These are phyloP conservation scores for Blastobotrys niveus DNA, from an alignment of 1,139 yeast genomes.

Conservation along the genomic window DNA sequence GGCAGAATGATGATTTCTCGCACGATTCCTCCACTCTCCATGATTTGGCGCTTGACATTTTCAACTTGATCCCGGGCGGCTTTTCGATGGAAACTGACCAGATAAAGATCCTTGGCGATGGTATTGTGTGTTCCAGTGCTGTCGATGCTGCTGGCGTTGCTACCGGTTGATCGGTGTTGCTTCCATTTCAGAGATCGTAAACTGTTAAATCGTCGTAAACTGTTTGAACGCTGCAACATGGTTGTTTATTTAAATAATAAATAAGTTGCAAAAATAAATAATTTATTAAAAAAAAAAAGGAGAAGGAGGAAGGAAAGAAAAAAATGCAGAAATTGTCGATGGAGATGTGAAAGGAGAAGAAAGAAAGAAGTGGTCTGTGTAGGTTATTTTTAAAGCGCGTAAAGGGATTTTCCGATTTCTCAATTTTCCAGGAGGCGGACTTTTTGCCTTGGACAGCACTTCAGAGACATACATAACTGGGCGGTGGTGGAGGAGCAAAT, in stretches of 20 bases:
- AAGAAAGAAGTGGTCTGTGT: too few species aligned
- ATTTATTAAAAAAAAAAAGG: background rate
- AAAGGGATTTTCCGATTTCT: too few species aligned
- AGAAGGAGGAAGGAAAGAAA: background rate
- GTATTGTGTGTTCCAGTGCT: background rate
- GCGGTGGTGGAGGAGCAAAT: too few species aligned
- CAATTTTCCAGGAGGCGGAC: too few species aligned
- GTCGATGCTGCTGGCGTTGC: slow-evolving; percentile 4
- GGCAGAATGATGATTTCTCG: slow-evolving; percentile 12
- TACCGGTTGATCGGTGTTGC: too few species aligned
- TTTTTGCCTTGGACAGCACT: too few species aligned
- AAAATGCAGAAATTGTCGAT: background rate
- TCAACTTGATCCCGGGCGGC: slow-evolving; percentile 11
- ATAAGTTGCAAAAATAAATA: background rate
- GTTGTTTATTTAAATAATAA: background rate
- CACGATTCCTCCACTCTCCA: slow-evolving; percentile 10
- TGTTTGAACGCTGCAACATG: background rate
- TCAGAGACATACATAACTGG: too few species aligned
- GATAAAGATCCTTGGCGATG: slow-evolving; percentile 4
- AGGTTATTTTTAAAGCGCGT: too few species aligned
- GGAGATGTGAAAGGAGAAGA: too few species aligned
- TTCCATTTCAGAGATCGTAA: slow-evolving; percentile 1
- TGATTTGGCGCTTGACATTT: slow-evolving; percentile 6
- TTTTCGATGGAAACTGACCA: slow-evolving; percentile 12
- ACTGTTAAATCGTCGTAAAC: slow-evolving; percentile 1